Base-by-base conservation (phyloP, 495 filamentous ascomycete species). In the Penicillium mononematosum region DNA sequence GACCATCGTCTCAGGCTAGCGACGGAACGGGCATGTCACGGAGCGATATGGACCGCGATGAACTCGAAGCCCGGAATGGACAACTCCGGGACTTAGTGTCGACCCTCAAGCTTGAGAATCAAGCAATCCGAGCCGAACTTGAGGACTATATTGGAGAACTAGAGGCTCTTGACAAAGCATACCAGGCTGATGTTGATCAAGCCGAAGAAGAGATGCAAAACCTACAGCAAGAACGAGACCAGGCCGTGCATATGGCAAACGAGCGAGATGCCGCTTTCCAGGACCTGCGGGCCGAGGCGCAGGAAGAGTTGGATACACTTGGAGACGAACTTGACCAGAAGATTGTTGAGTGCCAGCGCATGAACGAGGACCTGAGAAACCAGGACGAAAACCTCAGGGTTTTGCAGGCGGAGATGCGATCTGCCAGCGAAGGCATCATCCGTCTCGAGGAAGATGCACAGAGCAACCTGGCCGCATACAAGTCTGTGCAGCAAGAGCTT, bases 321-420 rank as follows among this genome's bases (percentile, higher is more conserved):
- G 90, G 90, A 27, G 84, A 82, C 17, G 88, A 94, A 57, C 75
- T 88, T 16, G 88, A 91, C 52, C 83, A 88, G 59, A 87, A 88
- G 52, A 75, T 78, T 19, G 79, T 84, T n/a, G 88, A 94, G 60
- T 83, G 87, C 27, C 81, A 89, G 70, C 82, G 84, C n/a, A 80
- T 85, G 55, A 83, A 88, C 58, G 81, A 85, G 46, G 85, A 85
- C 8, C 43, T 78, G 17, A 66, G 63, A 53, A 72, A 68, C 41
- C 77, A 77, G 32, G 73, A 78, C 20, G 92, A 98, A 56, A 91
- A 91, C 62, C 89, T 95, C 60, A 85, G 88, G 54, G 86, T 87
- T 6, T 69, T 98, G 31, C 92, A 96, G 59, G 84, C 85, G 41
- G 93, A 98, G 75, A 92, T 98, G 84, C 88, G 91, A 47, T 86